Evolutionary conservation across 371 early-diverging fungal species (phyloP), one percentile per base, ranked within the genome.

Genomic region (Mortierella sp.): DNA sequence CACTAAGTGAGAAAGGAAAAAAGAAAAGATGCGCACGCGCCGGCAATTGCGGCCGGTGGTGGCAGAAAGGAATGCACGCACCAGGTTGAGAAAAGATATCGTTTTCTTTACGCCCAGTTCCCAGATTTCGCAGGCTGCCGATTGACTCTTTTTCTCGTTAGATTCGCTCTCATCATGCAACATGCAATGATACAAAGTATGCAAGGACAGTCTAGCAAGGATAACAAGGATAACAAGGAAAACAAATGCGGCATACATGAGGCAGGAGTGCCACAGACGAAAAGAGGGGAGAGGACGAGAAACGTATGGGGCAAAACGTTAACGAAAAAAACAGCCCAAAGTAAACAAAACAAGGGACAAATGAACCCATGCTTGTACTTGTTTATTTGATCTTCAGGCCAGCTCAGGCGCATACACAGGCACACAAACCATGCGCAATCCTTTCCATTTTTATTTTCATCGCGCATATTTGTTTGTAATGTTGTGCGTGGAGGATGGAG

Each of bases 61-160:
- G n/a, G n/a, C n/a, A n/a, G n/a, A 29, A 50, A 24, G n/a, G 19
- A 31, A 58, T 58, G 58, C 58, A 58, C 58, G 34, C 58, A 58
- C 58, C 58, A 55, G 6, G 34, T 16, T 19, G 11, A 31, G 8
- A 7, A 26, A 10, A 8, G n/a, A 26, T 53, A 14, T 34, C 4
- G 16, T 34, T 14, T 31, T 34, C 19, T 13, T 34, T 58, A 29
- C 55, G 31, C 55, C 55, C 31, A 31, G 5, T 55, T 13, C 29
- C 7, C 29, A 31, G 31, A 31, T 55, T 29, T 29, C 14, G 16
- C 0, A 16, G 4, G 16, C 31, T 29, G 31, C 16, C 58, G 37
- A 19, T 58, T 58, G 34, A 50, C 50, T 10, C 50, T 16, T 37
- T 24, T 45, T 2, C 45, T 45, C 45, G 8, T 50, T 50, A 24